Base-by-base conservation (phyloP, 2,329 filamentous ascomycete species). In the Pseudonectria foliicola region DNA sequence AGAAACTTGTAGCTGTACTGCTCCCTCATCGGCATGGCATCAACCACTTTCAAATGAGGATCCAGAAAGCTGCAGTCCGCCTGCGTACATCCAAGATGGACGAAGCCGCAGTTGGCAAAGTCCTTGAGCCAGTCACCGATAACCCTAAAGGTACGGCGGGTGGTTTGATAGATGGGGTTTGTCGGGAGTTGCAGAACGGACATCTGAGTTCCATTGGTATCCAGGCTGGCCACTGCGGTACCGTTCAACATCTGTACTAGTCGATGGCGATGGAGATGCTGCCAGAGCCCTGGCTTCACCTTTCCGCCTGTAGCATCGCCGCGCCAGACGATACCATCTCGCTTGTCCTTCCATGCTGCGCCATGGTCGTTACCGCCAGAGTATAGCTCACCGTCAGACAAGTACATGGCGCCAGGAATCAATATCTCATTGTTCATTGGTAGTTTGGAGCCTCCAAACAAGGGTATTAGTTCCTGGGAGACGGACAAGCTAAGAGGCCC, bases 221-320 rank as follows among this genome's bases (percentile, higher is more conserved):
- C 71, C 23, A 71, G 63, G 7, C 57, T 50, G 18, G 55, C 54
- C 14, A 80, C 73, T 13, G 64, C 69, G 1, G 76, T 80, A 7
- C 70, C 71, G 48, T 86, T 85, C 31, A 82, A 62, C 77, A 85
- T 81, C 39, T 77, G 67, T 16, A 85, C 63, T 38, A 85, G 75
- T 4, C 82, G 77, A 47, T 83, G 80, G n/a, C 81, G 76, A 42
- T 85, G 81, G 48, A 84, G 82, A 25, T 75, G 72, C 24, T 67
- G 67, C 80, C 81, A 86, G 40, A 73, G 82, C 29, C 75, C 54
- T n/a, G 50, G 48, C 37, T 59, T 60, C 29, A 67, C 57, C 18
- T 66, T 63, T 2, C 77, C 79, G 3, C 78, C 80, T 7, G 77
- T 80, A 3, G 74, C 77, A 3, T 75, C 73, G 29, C 80, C 80